Base-by-base conservation (phyloP, 305 asterid genomes). In the Fraxinus platypoda region DNA sequence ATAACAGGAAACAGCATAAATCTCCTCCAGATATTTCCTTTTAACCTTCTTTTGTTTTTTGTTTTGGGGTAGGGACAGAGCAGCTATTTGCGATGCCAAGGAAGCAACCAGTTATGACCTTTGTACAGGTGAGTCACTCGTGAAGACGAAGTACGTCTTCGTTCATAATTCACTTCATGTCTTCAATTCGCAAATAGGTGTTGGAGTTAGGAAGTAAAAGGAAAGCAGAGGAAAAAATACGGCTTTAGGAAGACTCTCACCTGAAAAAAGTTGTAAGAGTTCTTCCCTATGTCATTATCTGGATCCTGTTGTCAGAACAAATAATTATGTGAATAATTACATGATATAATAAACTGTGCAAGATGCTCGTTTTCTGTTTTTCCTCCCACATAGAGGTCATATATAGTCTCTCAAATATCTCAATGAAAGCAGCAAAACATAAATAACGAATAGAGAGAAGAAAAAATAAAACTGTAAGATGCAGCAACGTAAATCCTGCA, bases 241-340 rank as follows among this genome's bases (percentile, higher is more conserved):
- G 43, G 74, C 31, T 13, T 15, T 76, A 49, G 64, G 85, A 26
- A 41, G 77, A 75, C 33, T 30, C 35, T 75, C 59, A 91, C 98
- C 97, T 94, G 97, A 86, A 88, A 92, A 90, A 91, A 95, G 89
- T 95, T 95, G 90, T 90, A 95, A 49, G 99, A 95, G 88, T 81
- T 94, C 93, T 93, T 94, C 76, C 98, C 99, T 28, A 95, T 89
- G 83, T 95, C 99, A 73, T 94, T 95, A 68, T 93, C 98, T 78
- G 98, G 95, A 87, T 91, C 89, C 99, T 94, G 90, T 87, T 83
- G 64, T 71, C 84, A 71, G 75, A 33, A 85, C 75, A 85, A 78
- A 77, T 8, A 19, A 15, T 2, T 54, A 88, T 76, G 66, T 9
- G 26, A 62, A 81, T 75, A 78, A 37, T 80, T 31, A 78, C 68